Percentiles rank a stretch among this genome's conserved stretches.
Evolutionary conservation across 768 basidiomycete genomes (phyloP).

Genomic region (Phylloporus rhodoxanthus): DNA sequence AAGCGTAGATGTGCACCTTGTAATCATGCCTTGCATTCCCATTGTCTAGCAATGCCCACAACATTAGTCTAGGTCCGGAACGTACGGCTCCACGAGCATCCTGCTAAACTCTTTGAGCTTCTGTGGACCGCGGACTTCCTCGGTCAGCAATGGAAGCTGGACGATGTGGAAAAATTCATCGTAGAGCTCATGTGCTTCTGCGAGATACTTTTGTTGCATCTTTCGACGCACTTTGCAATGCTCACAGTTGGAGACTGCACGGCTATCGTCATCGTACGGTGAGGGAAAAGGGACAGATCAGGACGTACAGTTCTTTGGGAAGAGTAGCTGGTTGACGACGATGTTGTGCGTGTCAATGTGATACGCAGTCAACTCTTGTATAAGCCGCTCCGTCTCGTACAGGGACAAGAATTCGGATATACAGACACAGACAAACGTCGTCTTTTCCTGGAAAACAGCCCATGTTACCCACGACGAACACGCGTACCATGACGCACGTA

Average conservation of each 20-base stretch:
- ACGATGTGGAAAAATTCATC: slow-evolving; percentile 98
- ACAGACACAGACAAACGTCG: slow-evolving; percentile 97
- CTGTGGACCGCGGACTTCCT: slow-evolving; percentile 94
- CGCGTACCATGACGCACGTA: slow-evolving; percentile 34
- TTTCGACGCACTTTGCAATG: slow-evolving; percentile 91
- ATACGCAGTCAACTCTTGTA: slow-evolving; percentile 90
- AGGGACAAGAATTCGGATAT: slow-evolving; percentile 97
- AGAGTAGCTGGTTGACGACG: slow-evolving; percentile 94
- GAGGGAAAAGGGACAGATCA: neutral
- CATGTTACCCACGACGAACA: neutral
- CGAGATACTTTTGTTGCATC: slow-evolving; percentile 98
- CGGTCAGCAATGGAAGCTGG: slow-evolving; percentile 86
- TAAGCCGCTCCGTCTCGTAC: slow-evolving; percentile 97
- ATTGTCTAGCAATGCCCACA: neutral
- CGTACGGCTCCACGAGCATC: slow-evolving; percentile 83
- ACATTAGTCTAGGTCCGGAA: slow-evolving; percentile 35
- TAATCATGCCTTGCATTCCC: neutral
- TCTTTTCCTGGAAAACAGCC: slow-evolving; percentile 69
- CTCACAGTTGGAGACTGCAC: slow-evolving; percentile 82
- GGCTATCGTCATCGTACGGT: neutral
- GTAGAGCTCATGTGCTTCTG: slow-evolving; percentile 94
- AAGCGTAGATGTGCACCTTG: neutral
- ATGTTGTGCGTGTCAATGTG: slow-evolving; percentile 99
- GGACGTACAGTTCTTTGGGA: slow-evolving; percentile 78
- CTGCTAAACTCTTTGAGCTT: slow-evolving; percentile 89